phyloP scores from a whole-genome alignment of 108 stramenopile genomes.

The Epithemia pelagica region DNA sequence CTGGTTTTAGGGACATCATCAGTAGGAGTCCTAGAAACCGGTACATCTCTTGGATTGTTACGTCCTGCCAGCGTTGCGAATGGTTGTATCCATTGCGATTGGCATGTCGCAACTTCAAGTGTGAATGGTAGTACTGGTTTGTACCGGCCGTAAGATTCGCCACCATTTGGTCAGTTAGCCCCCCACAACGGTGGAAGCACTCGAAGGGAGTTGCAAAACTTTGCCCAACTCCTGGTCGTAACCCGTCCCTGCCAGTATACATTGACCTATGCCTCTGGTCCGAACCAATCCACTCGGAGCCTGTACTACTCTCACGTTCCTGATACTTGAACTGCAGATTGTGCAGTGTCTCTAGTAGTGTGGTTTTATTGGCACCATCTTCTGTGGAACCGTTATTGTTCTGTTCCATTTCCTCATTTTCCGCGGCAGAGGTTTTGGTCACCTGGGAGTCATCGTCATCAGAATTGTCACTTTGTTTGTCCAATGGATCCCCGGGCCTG shows the following conservation, averaged over 20 bases:
- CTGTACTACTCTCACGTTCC: too few relatives aligned
- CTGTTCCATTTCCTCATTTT: too few relatives aligned
- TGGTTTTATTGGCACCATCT: too few relatives aligned
- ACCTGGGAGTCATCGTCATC: too few relatives aligned
- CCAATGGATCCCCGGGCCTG: too few relatives aligned
- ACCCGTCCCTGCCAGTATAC: neutral
- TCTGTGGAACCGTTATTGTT: too few relatives aligned
- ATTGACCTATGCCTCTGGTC: neutral
- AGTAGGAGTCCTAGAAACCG: slow-evolving; percentile 5
- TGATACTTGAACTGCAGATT: too few relatives aligned
- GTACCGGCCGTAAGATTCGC: neutral
- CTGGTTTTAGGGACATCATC: slow-evolving; percentile 1
- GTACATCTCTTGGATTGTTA: neutral
- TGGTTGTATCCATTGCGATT: too few relatives aligned
- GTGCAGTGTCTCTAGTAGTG: too few relatives aligned
- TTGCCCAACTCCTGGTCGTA: neutral
- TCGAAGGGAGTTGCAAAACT: neutral
- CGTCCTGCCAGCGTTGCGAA: neutral
- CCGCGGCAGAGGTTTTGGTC: too few relatives aligned
- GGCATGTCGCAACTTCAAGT: neutral
- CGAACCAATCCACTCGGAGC: neutral
- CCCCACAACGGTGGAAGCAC: neutral
- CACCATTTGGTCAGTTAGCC: neutral
- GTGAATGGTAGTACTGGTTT: neutral
- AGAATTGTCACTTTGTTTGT: too few relatives aligned